Evolutionary conservation across 1,139 yeast genomes (phyloP).

Genomic region (Petasospora fabianii): DNA sequence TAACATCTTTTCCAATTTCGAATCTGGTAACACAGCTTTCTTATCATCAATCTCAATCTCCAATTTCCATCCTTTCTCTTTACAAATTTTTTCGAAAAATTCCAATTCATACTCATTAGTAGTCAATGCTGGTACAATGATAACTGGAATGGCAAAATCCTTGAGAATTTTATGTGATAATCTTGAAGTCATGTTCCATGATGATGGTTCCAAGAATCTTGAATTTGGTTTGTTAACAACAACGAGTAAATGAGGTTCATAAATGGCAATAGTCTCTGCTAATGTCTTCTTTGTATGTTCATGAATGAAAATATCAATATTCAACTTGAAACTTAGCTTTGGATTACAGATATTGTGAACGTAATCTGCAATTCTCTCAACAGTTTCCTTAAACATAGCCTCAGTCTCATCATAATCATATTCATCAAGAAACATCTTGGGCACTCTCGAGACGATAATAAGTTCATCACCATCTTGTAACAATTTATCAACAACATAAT

Average conservation of each 20-base stretch:
- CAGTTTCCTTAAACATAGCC: conserved; percentile 24
- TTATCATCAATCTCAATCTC: conserved; percentile 7
- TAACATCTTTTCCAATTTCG: conserved; percentile 5
- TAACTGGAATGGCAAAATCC: conserved; percentile 63
- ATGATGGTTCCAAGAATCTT: conserved; percentile 44
- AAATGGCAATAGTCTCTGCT: too few relatives aligned
- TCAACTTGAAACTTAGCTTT: conserved; percentile 47
- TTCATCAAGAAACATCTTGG: conserved; percentile 13
- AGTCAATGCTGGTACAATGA: conserved; percentile 64
- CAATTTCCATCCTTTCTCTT: conserved; percentile 3
- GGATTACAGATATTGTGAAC: conserved; percentile 41
- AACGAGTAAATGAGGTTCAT: conserved; percentile 66
- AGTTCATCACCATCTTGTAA: conserved; percentile 62
- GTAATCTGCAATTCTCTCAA: conserved; percentile 43
- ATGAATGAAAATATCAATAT: too few relatives aligned
- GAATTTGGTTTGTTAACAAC: conserved; percentile 56
- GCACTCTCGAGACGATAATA: conserved; percentile 48
- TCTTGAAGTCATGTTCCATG: conserved; percentile 57
- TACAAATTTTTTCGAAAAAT: conserved; percentile 21
- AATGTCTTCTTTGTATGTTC: too few relatives aligned
- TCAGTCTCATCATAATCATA: conserved; percentile 1
- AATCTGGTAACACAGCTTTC: conserved; percentile 1
- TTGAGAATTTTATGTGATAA: conserved; percentile 62
- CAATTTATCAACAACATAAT: conserved; percentile 54
- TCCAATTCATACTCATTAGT: conserved; percentile 51